Evolutionary conservation across 2,329 filamentous ascomycete genomes (phyloP), one percentile per base, ranked within the genome.

Genomic region (Colletotrichum filicis): DNA sequence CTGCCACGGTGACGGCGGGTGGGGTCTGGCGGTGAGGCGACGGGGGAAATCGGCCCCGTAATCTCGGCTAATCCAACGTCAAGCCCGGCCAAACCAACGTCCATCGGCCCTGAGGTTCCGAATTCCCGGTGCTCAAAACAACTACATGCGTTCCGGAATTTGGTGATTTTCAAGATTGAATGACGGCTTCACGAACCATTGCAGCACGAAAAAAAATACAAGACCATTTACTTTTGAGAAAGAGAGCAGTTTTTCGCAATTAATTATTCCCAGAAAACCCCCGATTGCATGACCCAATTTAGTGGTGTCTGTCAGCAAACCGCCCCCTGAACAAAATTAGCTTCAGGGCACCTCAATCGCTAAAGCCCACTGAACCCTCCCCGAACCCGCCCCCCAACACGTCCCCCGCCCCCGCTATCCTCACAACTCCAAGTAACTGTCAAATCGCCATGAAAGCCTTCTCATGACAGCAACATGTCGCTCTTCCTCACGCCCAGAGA

Each of bases 401-500:
- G 37, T 16, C 14, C 37, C 37, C 5, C 37, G 32, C 32, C 32
- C 32, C 32, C 32, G 32, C 32, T 3, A 5, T 42, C 42, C 64
- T 28, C 22, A 30, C 55, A 57, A 28, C 24, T n/a, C n/a, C 14
- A 16, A 42, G 6, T 3, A 6, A 42, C 5, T 42, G 37, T 16
- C 42, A 58, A 67, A 2, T 16, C 37, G 28, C 1, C 49, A 62
- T 68, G 66, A 68, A 62, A 42, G 7, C 3, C 7, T 8, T 14
- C 32, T n/a, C 19, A 32, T 49, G 30, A 19, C n/a, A 6, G 14
- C 22, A 59, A 37, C 19, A 59, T 59, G 42, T 9, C 49, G n/a
- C 59, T 68, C 35, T 26, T 68, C 16, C 37, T 68, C n/a, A 68
- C 32, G 22, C 66, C 66, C 26, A 52, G 52, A 11, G 52, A 68